phyloP scores from a whole-genome alignment of 2,329 filamentous ascomycete species.

The Cylindrodendrum hubeiense region DNA sequence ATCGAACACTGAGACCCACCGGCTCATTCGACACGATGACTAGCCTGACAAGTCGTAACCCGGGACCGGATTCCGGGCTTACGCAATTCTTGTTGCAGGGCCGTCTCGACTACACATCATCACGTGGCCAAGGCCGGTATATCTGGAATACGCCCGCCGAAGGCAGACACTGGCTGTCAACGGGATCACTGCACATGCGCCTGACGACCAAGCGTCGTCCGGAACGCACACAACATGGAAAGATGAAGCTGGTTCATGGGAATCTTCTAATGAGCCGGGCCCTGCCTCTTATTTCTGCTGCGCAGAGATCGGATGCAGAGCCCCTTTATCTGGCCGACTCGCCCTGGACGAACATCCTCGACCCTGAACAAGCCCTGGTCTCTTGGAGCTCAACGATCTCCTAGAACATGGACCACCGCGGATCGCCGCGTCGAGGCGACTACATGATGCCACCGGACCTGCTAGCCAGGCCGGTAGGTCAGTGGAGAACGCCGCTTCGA shows the following conservation, averaged over 20 bases:
- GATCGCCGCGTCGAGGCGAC: constrained; percentile 35
- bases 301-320: constrained; percentile 44
- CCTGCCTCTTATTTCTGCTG: constrained; percentile 47
- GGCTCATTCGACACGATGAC: constrained; percentile 48
- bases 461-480: constrained; percentile 40
- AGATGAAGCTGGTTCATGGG: constrained; percentile 45
- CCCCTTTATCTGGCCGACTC: constrained; percentile 40
- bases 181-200: constrained; percentile 47
- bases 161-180: constrained; percentile 61
- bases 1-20: constrained; percentile 41
- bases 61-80: constrained; percentile 47
- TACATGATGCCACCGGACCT: constrained; percentile 32
- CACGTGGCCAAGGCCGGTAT: constrained; percentile 50
- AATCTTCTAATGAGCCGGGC: constrained; percentile 47
- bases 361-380: constrained; percentile 11
- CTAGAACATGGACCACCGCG: constrained; percentile 26
- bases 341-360: constrained; percentile 27
- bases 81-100: constrained; percentile 36
- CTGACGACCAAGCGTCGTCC: constrained; percentile 15
- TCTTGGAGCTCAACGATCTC: constrained; percentile 2
- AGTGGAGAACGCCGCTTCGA: constrained; percentile 39
- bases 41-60: constrained; percentile 31
- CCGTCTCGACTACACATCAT: constrained; percentile 50
- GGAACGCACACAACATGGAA: constrained; percentile 41
- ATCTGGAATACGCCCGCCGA: constrained; percentile 55